Base-by-base conservation (phyloP, 2,329 filamentous ascomycete genomes). In the Pseudovirgaria hyperparasitica region DNA sequence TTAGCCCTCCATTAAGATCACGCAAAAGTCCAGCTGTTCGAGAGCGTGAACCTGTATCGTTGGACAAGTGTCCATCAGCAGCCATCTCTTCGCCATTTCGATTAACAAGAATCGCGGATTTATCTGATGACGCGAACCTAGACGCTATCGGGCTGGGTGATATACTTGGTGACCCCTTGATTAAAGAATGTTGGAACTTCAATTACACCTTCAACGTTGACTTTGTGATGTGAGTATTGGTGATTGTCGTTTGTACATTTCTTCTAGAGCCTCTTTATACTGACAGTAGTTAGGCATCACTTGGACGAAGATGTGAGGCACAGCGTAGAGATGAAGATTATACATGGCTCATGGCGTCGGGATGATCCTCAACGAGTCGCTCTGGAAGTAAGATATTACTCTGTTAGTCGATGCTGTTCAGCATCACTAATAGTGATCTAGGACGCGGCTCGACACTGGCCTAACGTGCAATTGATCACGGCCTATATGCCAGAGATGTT, bases 401-500 rank as follows among this genome's bases (percentile, higher is more conserved):
- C n/a, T n/a, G n/a, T n/a, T n/a, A n/a, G n/a, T n/a, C n/a, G n/a
- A n/a, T n/a, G n/a, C n/a, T n/a, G n/a, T n/a, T n/a, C n/a, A 25
- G 3, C 10, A 2, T 14, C 9, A 23, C 34, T 41, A 26, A 46
- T 18, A 15, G n/a, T 16, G 10, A 6, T 40, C 5, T 29, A 84
- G 76, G 62, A 73, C 46, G 62, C 70, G 40, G 75, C 75, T 25
- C 48, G 61, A 9, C 60, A 61, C 9, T 73, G 77, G 43, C 45
- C 62, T 2, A 87, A 90, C 45, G 67, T 90, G 13, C 62, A 71
- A 13, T 62, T 85, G 1, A 73, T 85, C 34, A 61, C 68, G 10
- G 82, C 84, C 0, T 82, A 74, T 33, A 78, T 92, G 67, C 79
- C 82, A 0, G 80, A 87, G 45, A 71, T 76, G 37, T 92, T 85